Evolutionary conservation across 129 eudicot species (phyloP), one percentile per base, ranked within the genome.

Genomic region (Daucus carota): DNA sequence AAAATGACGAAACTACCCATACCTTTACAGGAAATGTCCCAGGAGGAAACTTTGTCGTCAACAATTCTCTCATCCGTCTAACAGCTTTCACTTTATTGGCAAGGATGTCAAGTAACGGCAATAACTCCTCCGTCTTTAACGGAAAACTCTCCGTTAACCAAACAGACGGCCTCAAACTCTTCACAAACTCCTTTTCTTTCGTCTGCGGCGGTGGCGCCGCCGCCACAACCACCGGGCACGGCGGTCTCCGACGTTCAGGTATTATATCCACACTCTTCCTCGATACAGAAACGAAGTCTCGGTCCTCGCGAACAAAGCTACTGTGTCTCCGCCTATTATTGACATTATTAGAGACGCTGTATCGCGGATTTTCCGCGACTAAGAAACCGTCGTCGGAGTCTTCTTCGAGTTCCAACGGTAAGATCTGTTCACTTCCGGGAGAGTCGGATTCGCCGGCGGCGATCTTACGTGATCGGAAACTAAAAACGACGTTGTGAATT

Each of bases 11-110:
- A 18, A 59, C 26, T 78, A 70, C 85, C 87, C 81, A 82, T 83
- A 94, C 99, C 99, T 94, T 94, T 8, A 94, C 97, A 66, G 99
- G 99, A 79, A 94, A 94, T 2, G 97, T 84, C 44, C 96, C 97
- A 16, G 85, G 87, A 18, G 99, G 99, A 80, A 94, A 94, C 84
- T 89, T 94, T 43, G 99, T 94, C 77, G 97, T 94, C 72, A 94
- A 81, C 75, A 94, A 63, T 83, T 94, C 99, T 72, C 99, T 81
- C 99, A 94, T 84, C 75, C 99, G 93, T 78, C 99, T 86, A 38
- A 94, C 96, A 71, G 99, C 99, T 76, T 94, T 94, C 44, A 94
- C 97, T 78, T 91, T 94, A 73, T 87, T 91, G 3, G 97, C 99
- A 73, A 94, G 77, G 40, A 94, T 91, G 72, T 94, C 99, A 1